Evolutionary conservation across 148 eudicot species (phyloP).

Genomic region (Chenopodium berlandieri): DNA sequence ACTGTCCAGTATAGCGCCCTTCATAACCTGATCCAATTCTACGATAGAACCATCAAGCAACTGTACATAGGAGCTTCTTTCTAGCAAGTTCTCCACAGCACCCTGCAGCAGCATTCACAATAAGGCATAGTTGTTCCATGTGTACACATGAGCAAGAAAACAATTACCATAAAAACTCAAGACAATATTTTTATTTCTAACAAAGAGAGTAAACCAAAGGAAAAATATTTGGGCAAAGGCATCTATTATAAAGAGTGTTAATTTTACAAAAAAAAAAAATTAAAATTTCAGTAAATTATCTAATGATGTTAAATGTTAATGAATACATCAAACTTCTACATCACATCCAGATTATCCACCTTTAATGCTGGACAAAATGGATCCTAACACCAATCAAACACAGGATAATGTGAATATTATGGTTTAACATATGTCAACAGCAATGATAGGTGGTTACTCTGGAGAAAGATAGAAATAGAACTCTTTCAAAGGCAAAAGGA

Average conservation of each 20-base stretch:
- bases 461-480: neutral
- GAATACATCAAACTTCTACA: neutral
- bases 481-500: neutral
- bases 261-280: neutral
- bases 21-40: conserved; percentile 48
- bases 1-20: conserved; percentile 46
- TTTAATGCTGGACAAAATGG: neutral
- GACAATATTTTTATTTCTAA: too few species aligned
- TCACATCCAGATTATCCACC: neutral
- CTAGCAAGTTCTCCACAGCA: conserved; percentile 82
- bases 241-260: neutral
- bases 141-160: neutral
- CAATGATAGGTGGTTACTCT: neutral
- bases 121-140: conserved; percentile 8
- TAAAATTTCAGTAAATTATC: neutral
- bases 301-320: neutral
- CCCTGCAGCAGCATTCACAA: conserved; percentile 47
- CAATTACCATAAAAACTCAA: neutral
- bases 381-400: neutral
- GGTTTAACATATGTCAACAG: neutral
- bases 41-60: conserved; percentile 67
- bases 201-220: neutral
- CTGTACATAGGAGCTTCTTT: conserved; percentile 72
- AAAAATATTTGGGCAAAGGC: neutral
- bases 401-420: neutral